Base-by-base conservation (phyloP, 1,284 basidiomycete species). In the Moniliella sp. region DNA sequence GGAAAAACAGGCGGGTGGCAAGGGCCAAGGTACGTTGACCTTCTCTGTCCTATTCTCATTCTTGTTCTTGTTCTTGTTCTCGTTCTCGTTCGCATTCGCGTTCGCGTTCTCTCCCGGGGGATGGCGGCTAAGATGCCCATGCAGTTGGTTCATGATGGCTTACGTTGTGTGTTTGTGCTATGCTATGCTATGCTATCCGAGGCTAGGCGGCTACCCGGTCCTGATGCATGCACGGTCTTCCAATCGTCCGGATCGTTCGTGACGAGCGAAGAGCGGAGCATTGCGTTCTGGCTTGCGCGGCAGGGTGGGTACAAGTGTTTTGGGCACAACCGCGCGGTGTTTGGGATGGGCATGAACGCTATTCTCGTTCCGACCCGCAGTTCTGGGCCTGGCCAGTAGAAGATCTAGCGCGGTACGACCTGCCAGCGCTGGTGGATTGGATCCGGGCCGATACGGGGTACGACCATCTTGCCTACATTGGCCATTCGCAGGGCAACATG, bases 341-440 rank as follows among this genome's bases (percentile, higher is more conserved):
- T 72, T 43, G 67, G 68, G 38, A 72, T 72, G 70, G 71, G 71
- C n/a, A n/a, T n/a, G 5, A 71, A 73, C 46, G 49, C 25, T 64
- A 67, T 36, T 61, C 54, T 13, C 51, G 69, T 14, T 59, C 57
- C 33, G 69, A 72, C 46, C 70, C 71, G 7, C 57, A 68, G 3
- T 72, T 73, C 48, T 73, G 70, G 70, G 69, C 72, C 52, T 73
- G 70, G 66, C 72, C 71, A 26, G 71, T 73, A 36, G 61, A 68
- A 7, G 71, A 73, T 39, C 53, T 72, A 15, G 70, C 71, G 3
- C 64, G n/a, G 57, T 71, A 72, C 51, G 71, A 73, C 46, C 49
- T 73, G 10, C 71, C 71, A 0, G 71, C 71, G 0, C 45, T 73
- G 39, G 67, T 73, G 7, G 67, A 72, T 33, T 69, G 70, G 42